Evolutionary conservation across 129 eudicot species (phyloP), one percentile per base, ranked within the genome.

Genomic region (Tagetes patula): DNA sequence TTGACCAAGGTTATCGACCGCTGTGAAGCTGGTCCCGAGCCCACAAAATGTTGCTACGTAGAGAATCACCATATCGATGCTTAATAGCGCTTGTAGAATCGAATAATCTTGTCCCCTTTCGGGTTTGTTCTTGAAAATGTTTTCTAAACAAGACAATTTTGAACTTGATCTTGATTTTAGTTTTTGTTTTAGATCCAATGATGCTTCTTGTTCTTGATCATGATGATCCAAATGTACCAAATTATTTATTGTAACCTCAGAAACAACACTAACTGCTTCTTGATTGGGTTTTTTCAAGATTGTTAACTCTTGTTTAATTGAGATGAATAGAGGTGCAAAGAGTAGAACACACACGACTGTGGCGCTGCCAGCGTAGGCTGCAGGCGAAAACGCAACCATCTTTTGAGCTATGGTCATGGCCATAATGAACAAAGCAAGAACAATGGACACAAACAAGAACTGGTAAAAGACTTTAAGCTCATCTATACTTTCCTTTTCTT

Each of bases 1-100:
- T 32, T 93, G 96, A 3, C 96, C 98, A 32, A 92, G 45, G 79
- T 92, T 92, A 47, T 89, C 98, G 2, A 92, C 86, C 0, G 96
- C 94, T 1, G 98, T 89, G 32, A 92, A 71, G 68, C 91, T 89
- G 5, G 87, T 75, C 1, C 98, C 98, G 0, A 92, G 78, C n/a
- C 98, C 98, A 54, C 94, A 89, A 60, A 88, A 82, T 32, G 98
- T 87, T 1, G 88, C 86, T 8, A 89, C 40, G 13, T 85, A 85
- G 2, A 92, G 77, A 61, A 85, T 81, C 3, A 77, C 34, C 96
- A 92, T 92, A 61, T 92, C 96, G 0, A 63, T 70, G 71, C 96
- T 87, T 11, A 89, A 54, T 1, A 92, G 75, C 31, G 96, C 98
- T 78, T 89, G 98, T 14, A 87, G 56, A 32, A 89, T 92, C 43